Evolutionary conservation across 257 asterid genomes (phyloP).

Genomic region (Solanum sitiens): DNA sequence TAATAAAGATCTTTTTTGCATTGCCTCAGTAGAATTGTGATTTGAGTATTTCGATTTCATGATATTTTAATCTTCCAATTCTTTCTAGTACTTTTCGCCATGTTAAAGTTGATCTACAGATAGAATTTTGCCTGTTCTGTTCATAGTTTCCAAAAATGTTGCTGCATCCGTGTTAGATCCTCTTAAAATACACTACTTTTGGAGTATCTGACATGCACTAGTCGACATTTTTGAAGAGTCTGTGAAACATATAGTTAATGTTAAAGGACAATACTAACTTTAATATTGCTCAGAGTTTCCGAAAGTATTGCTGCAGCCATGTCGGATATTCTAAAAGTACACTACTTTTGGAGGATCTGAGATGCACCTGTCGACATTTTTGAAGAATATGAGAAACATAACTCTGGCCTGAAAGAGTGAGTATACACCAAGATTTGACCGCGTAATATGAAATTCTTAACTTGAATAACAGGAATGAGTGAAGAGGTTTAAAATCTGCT

Average conservation of each 20-base stretch:
- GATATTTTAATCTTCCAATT: background rate
- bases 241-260: background rate
- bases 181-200: background rate
- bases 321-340: background rate
- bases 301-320: background rate
- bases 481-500: background rate
- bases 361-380: background rate
- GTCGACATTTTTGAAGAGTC: background rate
- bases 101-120: background rate
- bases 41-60: background rate
- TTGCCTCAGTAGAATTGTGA: background rate
- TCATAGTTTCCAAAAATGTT: background rate
- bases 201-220: background rate
- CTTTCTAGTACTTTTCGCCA: background rate
- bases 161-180: background rate
- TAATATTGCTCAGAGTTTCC: background rate
- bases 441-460: background rate
- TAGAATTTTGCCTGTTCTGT: background rate
- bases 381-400: background rate
- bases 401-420: background rate
- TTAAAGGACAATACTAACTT: too few relatives aligned
- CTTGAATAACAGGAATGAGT: background rate
- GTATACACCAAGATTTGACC: background rate
- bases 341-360: background rate
- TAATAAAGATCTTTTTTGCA: background rate